A percentile compares a stretch with the other conserved stretches of the same genome.
phyloP scores from a whole-genome alignment of 2,329 filamentous ascomycete genomes.

The Arthrinium puccinioides region DNA sequence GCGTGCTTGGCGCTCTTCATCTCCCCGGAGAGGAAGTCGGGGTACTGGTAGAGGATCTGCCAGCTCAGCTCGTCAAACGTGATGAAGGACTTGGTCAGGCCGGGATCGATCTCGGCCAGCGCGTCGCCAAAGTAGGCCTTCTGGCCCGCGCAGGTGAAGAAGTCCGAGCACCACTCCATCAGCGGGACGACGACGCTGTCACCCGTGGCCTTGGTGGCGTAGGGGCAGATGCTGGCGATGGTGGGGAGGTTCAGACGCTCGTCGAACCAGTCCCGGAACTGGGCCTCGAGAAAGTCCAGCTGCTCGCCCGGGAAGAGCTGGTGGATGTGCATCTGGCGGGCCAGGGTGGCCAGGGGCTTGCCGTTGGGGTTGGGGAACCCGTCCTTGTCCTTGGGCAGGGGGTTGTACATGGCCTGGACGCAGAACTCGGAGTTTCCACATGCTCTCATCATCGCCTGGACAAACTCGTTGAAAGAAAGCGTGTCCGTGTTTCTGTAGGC shows the following conservation, averaged over 20 bases:
- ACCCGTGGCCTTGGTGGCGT: background rate
- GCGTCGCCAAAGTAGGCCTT: slow-evolving; percentile 16
- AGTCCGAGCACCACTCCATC: slow-evolving; percentile 15
- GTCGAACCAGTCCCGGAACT: background rate
- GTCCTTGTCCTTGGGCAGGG: background rate
- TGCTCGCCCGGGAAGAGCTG: slow-evolving; percentile 1
- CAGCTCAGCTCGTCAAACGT: slow-evolving; percentile 18
- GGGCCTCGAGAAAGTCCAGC: background rate
- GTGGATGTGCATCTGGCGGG: slow-evolving; percentile 2
- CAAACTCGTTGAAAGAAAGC: background rate
- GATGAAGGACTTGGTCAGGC: slow-evolving; percentile 9
- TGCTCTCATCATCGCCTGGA: background rate
- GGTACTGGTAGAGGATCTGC: slow-evolving; percentile 21
- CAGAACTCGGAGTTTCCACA: background rate
- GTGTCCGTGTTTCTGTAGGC: background rate
- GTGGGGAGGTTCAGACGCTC: background rate
- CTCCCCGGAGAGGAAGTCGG: slow-evolving; percentile 10
- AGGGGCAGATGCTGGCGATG: background rate
- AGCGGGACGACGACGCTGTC: slow-evolving; percentile 8
- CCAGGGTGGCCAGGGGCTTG: background rate
- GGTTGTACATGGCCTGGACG: background rate
- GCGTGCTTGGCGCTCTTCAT: slow-evolving; percentile 9
- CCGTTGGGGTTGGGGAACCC: slow-evolving; percentile 2
- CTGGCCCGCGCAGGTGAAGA: slow-evolving; percentile 11
- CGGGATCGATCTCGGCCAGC: slow-evolving; percentile 11